These are phyloP conservation scores for Sporothrix curviconia DNA, from an alignment of 2,329 filamentous ascomycete species.

Conservation along the genomic window DNA sequence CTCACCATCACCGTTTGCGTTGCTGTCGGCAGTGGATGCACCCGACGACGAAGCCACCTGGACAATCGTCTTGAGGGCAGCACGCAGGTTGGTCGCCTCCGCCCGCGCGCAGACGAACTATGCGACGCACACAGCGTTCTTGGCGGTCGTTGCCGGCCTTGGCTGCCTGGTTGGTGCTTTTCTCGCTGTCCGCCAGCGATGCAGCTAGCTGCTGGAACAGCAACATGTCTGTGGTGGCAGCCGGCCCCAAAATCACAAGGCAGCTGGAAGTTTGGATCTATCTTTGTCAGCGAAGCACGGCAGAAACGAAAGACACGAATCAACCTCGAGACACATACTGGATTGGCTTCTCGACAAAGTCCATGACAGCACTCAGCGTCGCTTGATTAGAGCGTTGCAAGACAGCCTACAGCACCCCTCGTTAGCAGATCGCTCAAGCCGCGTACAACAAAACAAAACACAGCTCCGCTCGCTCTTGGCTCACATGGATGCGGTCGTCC, in stretches of 20 bases:
- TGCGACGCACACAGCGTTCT: slow-evolving; percentile 37
- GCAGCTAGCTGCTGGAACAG: slow-evolving; percentile 65
- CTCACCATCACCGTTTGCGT: slow-evolving; percentile 44
- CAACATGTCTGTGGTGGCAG: slow-evolving; percentile 66
- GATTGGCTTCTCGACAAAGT: slow-evolving; percentile 43
- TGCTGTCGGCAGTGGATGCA: slow-evolving; percentile 29
- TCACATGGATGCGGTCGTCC: slow-evolving; percentile 56
- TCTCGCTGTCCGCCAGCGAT: slow-evolving; percentile 37
- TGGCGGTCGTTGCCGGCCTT: neutral
- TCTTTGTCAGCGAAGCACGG: neutral
- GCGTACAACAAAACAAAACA: neutral
- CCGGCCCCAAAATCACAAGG: slow-evolving; percentile 69
- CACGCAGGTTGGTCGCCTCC: slow-evolving; percentile 69
- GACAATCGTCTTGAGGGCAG: slow-evolving; percentile 65
- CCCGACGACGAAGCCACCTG: slow-evolving; percentile 36
- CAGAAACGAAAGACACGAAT: neutral
- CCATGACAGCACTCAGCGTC: slow-evolving; percentile 52
- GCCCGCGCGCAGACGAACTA: slow-evolving; percentile 63
- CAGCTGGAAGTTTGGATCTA: slow-evolving; percentile 54
- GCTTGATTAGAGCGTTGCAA: slow-evolving; percentile 54
- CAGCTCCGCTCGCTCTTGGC: slow-evolving; percentile 16
- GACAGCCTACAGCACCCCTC: slow-evolving; percentile 44
- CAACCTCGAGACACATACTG: slow-evolving; percentile 17
- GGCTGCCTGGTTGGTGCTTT: slow-evolving; percentile 19
- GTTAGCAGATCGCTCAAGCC: neutral